These are phyloP conservation scores for Trichoderma parareesei DNA, from an alignment of 495 filamentous ascomycete species.

Conservation along the genomic window DNA sequence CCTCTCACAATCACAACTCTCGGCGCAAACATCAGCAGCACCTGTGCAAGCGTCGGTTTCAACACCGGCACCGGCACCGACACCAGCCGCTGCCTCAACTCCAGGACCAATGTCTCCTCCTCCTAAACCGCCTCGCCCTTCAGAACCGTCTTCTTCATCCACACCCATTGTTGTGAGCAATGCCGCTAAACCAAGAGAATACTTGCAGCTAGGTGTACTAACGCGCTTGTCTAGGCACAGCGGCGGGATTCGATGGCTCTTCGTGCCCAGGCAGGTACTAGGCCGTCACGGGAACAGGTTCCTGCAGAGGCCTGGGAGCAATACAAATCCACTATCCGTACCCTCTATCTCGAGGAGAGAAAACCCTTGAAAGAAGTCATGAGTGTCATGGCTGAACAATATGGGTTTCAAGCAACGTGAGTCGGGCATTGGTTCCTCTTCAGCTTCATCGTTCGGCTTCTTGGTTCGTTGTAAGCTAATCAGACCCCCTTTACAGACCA, in stretches of 20 bases:
- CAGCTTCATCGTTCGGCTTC: neutral
- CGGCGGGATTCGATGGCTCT: neutral
- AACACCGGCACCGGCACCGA: neutral
- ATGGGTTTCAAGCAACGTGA: conserved; percentile 31
- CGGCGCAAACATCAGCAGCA: neutral
- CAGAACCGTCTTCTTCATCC: neutral
- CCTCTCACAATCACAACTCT: neutral
- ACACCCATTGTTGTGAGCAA: neutral
- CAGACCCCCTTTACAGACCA: conserved; percentile 15
- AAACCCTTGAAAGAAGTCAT: conserved; percentile 23
- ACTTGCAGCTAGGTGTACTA: neutral
- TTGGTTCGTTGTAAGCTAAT: neutral
- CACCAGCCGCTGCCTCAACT: neutral
- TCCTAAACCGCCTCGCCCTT: conserved; percentile 6
- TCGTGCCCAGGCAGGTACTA: conserved; percentile 3
- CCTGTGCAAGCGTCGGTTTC: neutral
- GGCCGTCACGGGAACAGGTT: conserved; percentile 14
- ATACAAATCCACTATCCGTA: conserved; percentile 27
- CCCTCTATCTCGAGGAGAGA: conserved; percentile 21
- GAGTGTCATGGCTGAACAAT: conserved; percentile 22
- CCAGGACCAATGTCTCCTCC: conserved; percentile 5
- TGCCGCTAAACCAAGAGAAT: neutral
- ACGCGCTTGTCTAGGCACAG: neutral
- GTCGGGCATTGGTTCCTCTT: conserved; percentile 10
- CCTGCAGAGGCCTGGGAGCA: conserved; percentile 24